A percentile compares a stretch with the other conserved stretches of the same genome.
Evolutionary conservation across 345 rosid genomes (phyloP).

Genomic region (Moringa oleifera): DNA sequence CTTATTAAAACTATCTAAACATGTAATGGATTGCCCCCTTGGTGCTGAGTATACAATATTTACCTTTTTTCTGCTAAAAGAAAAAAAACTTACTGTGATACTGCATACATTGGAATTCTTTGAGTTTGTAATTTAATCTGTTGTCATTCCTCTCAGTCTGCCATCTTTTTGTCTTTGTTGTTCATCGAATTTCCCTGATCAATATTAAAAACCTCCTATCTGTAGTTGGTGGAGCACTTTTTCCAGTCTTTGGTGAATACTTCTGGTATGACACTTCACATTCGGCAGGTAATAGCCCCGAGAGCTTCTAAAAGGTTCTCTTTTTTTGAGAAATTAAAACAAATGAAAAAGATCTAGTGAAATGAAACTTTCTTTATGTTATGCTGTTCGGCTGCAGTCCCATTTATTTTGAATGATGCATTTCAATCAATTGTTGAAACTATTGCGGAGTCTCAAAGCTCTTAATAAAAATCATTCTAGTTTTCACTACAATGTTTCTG

Average conservation of each 20-base stretch:
- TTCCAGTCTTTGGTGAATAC: constrained; percentile 91
- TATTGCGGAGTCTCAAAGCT: not conserved
- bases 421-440: too few relatives aligned
- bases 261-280: constrained; percentile 95
- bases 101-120: not conserved
- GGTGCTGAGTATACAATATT: too few relatives aligned
- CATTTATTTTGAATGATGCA: constrained; percentile 1
- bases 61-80: too few relatives aligned
- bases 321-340: not conserved
- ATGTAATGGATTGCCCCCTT: too few relatives aligned
- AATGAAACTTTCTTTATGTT: not conserved
- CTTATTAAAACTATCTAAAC: too few relatives aligned
- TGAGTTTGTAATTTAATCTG: not conserved
- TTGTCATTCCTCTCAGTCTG: too few relatives aligned
- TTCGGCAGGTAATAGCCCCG: constrained; percentile 56
- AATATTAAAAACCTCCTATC: constrained; percentile 2
- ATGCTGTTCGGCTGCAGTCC: not conserved
- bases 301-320: not conserved
- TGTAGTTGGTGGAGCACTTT: constrained; percentile 91
- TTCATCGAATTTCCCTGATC: constrained; percentile 6
- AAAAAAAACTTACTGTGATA: too few relatives aligned
- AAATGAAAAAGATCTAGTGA: not conserved
- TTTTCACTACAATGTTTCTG: not conserved
- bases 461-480: not conserved
- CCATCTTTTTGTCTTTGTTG: constrained; percentile 1